These are phyloP conservation scores for Xylaria cubensis DNA, from an alignment of 495 filamentous ascomycete species.

Conservation along the genomic window DNA sequence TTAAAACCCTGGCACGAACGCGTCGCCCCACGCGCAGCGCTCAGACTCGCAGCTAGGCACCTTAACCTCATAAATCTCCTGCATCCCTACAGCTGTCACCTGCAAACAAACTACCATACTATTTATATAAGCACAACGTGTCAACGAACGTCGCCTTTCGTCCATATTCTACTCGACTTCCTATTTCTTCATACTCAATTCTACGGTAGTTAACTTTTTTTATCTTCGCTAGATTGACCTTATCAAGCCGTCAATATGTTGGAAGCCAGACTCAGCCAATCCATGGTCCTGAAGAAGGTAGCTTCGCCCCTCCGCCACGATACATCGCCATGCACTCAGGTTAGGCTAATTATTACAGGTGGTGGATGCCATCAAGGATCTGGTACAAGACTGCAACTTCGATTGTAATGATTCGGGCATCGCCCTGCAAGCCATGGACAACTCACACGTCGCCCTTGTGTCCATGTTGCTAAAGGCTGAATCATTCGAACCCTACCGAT, in stretches of 20 bases:
- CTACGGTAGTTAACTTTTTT: too few species aligned
- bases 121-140: constrained; percentile 1
- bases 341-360: constrained; percentile 61
- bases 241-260: constrained; percentile 63
- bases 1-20: constrained; percentile 35
- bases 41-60: not conserved
- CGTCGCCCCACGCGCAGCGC: constrained; percentile 33
- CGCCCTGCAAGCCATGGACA: constrained; percentile 99
- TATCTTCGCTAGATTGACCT: not conserved
- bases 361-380: constrained; percentile 98
- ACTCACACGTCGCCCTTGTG: constrained; percentile 98
- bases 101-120: not conserved
- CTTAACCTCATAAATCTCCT: constrained; percentile 20
- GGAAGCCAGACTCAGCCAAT: constrained; percentile 96
- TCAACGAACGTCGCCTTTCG: not conserved
- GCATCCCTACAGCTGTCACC: not conserved
- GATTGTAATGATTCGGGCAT: constrained; percentile 99
- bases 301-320: not conserved
- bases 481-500: constrained; percentile 94
- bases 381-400: constrained; percentile 99
- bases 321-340: not conserved
- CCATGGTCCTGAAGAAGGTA: constrained; percentile 95
- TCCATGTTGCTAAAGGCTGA: constrained; percentile 98
- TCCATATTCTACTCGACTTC: not conserved
- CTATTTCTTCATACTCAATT: not conserved